Evolutionary conservation across 2,329 filamentous ascomycete species (phyloP).

Genomic region (Pseudogymnoascus sp.): DNA sequence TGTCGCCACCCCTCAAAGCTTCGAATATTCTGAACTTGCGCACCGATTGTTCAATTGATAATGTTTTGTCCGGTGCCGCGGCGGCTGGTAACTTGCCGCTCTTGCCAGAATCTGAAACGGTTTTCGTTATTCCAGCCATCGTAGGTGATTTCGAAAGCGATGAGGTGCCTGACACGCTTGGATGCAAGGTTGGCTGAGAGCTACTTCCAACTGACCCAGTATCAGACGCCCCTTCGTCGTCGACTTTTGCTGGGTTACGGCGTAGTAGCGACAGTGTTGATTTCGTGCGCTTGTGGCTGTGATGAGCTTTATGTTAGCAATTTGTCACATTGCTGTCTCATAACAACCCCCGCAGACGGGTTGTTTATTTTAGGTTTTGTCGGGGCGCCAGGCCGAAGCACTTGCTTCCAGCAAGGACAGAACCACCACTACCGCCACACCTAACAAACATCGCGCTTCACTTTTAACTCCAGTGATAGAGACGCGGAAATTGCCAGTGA

Average conservation of each 20-base stretch:
- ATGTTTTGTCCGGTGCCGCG: conserved; percentile 22
- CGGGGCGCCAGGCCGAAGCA: background rate
- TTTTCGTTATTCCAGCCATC: conserved; percentile 22
- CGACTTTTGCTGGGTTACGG: conserved; percentile 34
- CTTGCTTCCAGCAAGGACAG: conserved; percentile 5
- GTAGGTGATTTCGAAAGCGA: conserved; percentile 25
- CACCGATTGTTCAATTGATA: conserved; percentile 83
- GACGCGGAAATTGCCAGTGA: background rate
- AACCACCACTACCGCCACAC: background rate
- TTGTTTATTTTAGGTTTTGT: conserved; percentile 1
- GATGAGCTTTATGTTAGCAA: conserved; percentile 6
- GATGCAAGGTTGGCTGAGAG: conserved; percentile 19
- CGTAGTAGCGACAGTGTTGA: conserved; percentile 47
- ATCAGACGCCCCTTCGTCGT: conserved; percentile 25
- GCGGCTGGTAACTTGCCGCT: conserved; percentile 14
- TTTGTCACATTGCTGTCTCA: background rate
- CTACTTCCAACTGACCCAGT: conserved; percentile 22
- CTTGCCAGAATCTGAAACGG: conserved; percentile 15
- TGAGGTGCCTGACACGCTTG: conserved; percentile 24
- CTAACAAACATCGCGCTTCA: background rate
- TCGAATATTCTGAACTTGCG: conserved; percentile 92
- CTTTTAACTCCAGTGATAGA: background rate
- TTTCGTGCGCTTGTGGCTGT: conserved; percentile 42
- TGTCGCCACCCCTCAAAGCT: conserved; percentile 82
- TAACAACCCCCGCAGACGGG: background rate